Percentiles rank a stretch among this genome's conserved stretches.
Conservation (phyloP, 345 rosid genomes). For the Atalantia buxifolia region DNA sequence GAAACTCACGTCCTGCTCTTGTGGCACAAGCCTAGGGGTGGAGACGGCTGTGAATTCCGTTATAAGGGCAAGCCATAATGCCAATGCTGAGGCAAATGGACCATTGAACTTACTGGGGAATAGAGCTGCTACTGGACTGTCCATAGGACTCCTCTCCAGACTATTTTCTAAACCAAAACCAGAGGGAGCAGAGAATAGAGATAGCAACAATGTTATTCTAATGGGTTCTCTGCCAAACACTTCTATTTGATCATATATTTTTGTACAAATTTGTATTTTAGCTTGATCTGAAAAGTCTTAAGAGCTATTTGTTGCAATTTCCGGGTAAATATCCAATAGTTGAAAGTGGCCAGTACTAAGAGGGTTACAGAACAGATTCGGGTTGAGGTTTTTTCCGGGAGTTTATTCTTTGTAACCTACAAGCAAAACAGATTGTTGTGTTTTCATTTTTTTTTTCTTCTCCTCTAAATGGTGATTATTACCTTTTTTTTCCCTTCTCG, state of each 20-base stretch:
- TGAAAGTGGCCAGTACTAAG: background rate
- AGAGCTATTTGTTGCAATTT: conserved; percentile 2
- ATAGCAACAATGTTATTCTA: conserved; percentile 48
- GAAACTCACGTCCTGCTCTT: conserved; percentile 62
- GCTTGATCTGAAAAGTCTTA: conserved; percentile 4
- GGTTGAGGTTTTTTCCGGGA: background rate
- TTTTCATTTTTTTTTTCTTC: background rate
- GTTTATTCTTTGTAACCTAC: background rate
- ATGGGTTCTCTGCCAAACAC: conserved; percentile 82
- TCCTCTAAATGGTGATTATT: no score
- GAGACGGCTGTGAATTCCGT: conserved; percentile 17
- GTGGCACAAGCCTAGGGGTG: conserved; percentile 44
- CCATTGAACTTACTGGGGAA: conserved; percentile 35
- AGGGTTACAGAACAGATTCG: background rate
- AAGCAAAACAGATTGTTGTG: background rate
- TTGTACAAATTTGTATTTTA: conserved; percentile 13
- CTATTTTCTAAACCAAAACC: conserved; percentile 56
- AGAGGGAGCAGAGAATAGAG: conserved; percentile 35
- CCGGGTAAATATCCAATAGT: background rate
- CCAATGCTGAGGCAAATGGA: conserved; percentile 25
- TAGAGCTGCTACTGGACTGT: conserved; percentile 41
- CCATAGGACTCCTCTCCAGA: conserved; percentile 51
- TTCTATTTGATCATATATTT: conserved; percentile 33
- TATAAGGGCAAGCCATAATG: conserved; percentile 20
- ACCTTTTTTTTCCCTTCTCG: no score